Conservation (phyloP, 371 early-diverging fungal genomes). For the Apophysomyces trapeziformis region DNA sequence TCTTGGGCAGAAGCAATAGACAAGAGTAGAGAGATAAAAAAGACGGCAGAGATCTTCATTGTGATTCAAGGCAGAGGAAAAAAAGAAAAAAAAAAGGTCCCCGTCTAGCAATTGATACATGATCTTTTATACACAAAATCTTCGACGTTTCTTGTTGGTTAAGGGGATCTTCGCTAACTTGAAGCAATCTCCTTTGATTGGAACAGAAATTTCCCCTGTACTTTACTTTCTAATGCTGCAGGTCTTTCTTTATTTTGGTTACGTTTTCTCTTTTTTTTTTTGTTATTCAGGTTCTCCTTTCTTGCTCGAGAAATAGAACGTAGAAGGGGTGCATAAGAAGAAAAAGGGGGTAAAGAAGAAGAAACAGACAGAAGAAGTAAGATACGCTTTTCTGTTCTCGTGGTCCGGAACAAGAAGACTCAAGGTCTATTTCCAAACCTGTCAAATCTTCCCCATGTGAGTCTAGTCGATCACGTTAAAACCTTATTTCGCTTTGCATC, state of each 20-base stretch:
- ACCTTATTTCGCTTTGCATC: not conserved
- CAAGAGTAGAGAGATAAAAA: not conserved
- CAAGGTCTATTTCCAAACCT: not conserved
- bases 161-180: not conserved
- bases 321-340: not conserved
- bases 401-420: not conserved
- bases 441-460: not conserved
- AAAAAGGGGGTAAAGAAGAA: not conserved
- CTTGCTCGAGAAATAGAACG: not conserved
- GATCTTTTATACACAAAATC: slow-evolving; percentile 1
- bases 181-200: not conserved
- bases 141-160: not conserved
- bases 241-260: not conserved
- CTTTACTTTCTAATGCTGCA: not conserved
- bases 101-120: not conserved
- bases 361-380: not conserved
- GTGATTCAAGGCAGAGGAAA: not conserved
- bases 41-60: not conserved
- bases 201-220: not conserved
- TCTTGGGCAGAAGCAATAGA: slow-evolving; percentile 5
- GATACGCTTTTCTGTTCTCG: not conserved
- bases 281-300: not conserved
- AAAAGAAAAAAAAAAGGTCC: not conserved
- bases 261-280: not conserved
- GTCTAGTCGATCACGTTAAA: not conserved